Conservation (phyloP, 768 basidiomycete species). For the Lentinula raphanica region DNA sequence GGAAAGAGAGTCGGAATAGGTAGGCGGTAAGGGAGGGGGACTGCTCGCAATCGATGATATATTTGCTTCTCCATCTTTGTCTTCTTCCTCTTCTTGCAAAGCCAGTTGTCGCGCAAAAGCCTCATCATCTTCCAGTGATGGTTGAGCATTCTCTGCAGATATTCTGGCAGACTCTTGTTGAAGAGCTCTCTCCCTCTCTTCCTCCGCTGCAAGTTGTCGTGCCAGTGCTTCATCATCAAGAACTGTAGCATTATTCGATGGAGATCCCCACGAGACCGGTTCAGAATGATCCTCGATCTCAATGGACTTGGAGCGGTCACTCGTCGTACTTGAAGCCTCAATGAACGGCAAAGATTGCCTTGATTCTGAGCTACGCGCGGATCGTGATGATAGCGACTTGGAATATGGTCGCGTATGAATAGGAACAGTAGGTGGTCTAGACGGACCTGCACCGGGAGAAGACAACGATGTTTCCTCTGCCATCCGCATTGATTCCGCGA, state of each 20-base stretch:
- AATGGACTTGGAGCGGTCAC: background rate
- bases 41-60: constrained; percentile 3
- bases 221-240: constrained; percentile 25
- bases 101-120: constrained; percentile 34
- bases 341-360: constrained; percentile 9
- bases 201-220: constrained; percentile 16
- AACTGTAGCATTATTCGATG: constrained; percentile 17
- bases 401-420: background rate
- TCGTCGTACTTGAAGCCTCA: background rate
- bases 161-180: background rate
- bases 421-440: constrained; percentile 12
- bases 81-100: constrained; percentile 33
- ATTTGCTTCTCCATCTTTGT: constrained; percentile 4
- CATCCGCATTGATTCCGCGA: constrained; percentile 44
- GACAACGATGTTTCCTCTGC: background rate
- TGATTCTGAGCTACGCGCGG: background rate
- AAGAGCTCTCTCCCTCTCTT: constrained; percentile 10
- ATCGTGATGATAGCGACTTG: constrained; percentile 2
- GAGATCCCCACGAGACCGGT: background rate
- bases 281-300: background rate
- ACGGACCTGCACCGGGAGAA: constrained; percentile 17
- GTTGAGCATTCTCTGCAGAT: background rate
- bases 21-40: constrained; percentile 8
- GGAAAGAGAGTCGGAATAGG: constrained; percentile 5
- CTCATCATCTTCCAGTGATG: constrained; percentile 31